A percentile compares a stretch with the other conserved stretches of the same genome.
Evolutionary conservation across 352 stramenopile genomes (phyloP).

Genomic region (Pythium aquatile): DNA sequence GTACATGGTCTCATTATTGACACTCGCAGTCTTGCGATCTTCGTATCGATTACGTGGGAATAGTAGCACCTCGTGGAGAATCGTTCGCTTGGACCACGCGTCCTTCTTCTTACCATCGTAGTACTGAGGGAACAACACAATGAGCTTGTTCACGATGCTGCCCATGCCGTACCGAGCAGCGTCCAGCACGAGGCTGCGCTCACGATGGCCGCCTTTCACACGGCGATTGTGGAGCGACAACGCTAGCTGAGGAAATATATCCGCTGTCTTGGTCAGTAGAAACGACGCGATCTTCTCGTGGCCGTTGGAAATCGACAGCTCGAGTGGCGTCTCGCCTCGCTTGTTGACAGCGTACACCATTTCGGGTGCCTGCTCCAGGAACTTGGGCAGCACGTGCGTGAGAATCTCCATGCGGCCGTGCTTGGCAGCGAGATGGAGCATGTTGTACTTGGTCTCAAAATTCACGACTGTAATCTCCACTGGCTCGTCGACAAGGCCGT

Average conservation of each 20-base stretch:
- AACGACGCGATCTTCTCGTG: constrained; percentile 58
- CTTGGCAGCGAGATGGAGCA: constrained; percentile 50
- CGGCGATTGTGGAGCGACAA: constrained; percentile 5
- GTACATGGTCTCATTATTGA: constrained; percentile 29
- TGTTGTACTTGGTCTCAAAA: constrained; percentile 35
- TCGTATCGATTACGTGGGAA: constrained; percentile 26
- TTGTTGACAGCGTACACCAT: constrained; percentile 43
- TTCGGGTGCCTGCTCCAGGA: constrained; percentile 28
- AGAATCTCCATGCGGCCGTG: constrained; percentile 52
- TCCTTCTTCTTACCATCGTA: constrained; percentile 44
- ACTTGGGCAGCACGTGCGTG: constrained; percentile 45
- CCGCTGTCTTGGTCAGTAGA: constrained; percentile 49
- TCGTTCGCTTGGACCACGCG: constrained; percentile 40
- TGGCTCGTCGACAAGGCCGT: constrained; percentile 36
- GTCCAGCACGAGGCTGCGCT: constrained; percentile 47
- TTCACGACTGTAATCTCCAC: constrained; percentile 40
- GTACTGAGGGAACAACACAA: constrained; percentile 46
- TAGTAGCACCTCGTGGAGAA: constrained; percentile 50
- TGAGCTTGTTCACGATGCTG: constrained; percentile 43
- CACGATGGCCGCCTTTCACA: constrained; percentile 5
- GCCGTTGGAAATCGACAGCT: constrained; percentile 43
- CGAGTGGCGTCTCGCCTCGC: constrained; percentile 40
- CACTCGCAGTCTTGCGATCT: constrained; percentile 8
- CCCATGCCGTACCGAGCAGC: constrained; percentile 44
- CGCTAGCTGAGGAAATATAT: constrained; percentile 33